Conservation (phyloP, 148 eudicot genomes). For the Diospyros kaki region DNA sequence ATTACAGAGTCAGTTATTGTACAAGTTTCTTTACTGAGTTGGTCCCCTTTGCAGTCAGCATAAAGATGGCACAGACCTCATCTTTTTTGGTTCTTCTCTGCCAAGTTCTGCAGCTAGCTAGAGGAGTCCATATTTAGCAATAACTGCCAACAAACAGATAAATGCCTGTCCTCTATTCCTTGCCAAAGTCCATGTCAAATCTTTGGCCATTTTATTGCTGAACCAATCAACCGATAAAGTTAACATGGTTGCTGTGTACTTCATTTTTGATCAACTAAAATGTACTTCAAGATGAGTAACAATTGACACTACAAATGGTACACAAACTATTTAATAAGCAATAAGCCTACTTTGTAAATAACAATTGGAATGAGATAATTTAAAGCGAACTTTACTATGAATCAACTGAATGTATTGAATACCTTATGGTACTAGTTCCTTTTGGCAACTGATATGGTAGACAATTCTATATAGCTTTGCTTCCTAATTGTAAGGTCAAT, state of each 20-base stretch:
- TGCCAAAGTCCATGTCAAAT: constrained; percentile 24
- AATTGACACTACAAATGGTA: background rate
- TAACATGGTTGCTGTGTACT: background rate
- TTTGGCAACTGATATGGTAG: background rate
- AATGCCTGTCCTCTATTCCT: constrained; percentile 18
- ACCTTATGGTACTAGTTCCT: background rate
- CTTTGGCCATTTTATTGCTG: constrained; percentile 18
- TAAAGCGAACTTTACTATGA: background rate
- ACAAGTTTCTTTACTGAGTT: too few relatives aligned
- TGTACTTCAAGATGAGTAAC: background rate
- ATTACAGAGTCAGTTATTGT: too few relatives aligned
- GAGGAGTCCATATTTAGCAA: constrained; percentile 22
- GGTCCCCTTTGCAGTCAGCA: constrained; percentile 14
- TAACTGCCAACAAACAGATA: constrained; percentile 20
- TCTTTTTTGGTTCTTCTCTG: constrained; percentile 18
- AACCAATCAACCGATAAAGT: background rate
- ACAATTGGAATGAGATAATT: background rate
- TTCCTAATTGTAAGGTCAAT: background rate
- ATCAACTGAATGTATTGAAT: too few relatives aligned
- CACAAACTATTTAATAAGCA: background rate
- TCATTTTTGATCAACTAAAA: background rate
- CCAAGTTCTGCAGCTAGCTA: constrained; percentile 14
- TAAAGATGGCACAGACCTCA: constrained; percentile 22
- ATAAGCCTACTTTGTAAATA: background rate
- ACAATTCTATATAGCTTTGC: background rate